Evolutionary conservation across 2,329 filamentous ascomycete genomes (phyloP).

Genomic region (Emmonsiellopsis sp.): DNA sequence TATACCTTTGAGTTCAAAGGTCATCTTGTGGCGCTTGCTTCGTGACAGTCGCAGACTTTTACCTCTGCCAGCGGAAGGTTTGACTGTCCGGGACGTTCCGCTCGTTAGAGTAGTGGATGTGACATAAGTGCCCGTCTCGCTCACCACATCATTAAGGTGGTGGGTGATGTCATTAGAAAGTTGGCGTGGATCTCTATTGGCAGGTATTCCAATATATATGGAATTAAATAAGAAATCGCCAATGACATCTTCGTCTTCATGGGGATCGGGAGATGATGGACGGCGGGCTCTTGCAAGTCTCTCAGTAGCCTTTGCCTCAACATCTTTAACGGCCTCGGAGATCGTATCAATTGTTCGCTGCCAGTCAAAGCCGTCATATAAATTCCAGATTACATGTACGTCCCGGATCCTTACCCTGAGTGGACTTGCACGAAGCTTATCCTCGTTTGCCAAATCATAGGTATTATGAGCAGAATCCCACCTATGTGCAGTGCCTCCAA

Average conservation of each 20-base stretch:
- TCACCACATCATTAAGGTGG: conserved; percentile 73
- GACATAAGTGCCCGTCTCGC: conserved; percentile 82
- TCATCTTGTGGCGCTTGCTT: conserved; percentile 89
- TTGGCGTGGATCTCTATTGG: conserved; percentile 75
- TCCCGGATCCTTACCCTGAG: conserved; percentile 72
- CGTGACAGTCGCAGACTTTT: conserved; percentile 67
- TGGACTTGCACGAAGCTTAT: conserved; percentile 57
- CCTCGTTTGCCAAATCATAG: conserved; percentile 58
- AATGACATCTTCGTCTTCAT: conserved; percentile 74
- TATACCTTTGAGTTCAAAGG: conserved; percentile 81
- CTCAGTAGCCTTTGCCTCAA: conserved; percentile 75
- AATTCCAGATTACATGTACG: conserved; percentile 91
- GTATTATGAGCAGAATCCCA: conserved; percentile 73
- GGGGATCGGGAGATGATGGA: conserved; percentile 51
- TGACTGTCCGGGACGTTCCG: conserved; percentile 27
- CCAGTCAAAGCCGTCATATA: conserved; percentile 98
- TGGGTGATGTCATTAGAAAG: conserved; percentile 78
- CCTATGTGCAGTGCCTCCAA: conserved; percentile 60
- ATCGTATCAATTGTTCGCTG: conserved; percentile 76
- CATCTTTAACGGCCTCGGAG: conserved; percentile 75
- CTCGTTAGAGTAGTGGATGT: conserved; percentile 53
- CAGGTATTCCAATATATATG: conserved; percentile 89
- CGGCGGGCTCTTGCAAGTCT: conserved; percentile 53
- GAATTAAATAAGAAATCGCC: conserved; percentile 97
- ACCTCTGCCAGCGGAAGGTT: conserved; percentile 28